Evolutionary conservation across 1,139 yeast species (phyloP), one percentile per base, ranked within the genome.

Genomic region (Meyerozyma smithsonii): DNA sequence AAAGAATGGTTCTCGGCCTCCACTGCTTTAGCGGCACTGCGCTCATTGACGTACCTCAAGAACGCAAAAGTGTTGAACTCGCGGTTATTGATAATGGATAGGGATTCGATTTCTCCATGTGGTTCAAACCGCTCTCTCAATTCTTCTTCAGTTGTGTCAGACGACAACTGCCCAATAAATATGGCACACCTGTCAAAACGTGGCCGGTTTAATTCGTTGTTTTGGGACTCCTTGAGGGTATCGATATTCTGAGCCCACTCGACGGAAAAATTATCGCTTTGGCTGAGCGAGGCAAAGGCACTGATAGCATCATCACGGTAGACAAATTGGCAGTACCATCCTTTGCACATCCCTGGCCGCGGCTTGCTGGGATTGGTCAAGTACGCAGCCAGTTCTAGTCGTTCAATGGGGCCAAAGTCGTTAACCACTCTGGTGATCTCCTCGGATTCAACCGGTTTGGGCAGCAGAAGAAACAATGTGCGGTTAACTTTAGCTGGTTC

Each of bases 401-500:
- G 78, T 51, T 88, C 96, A 45, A 86, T 65, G 51, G 84, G 89
- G 5, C 96, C 96, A 63, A 72, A 87, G 25, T 66, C 58, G 3
- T 61, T 58, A 41, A 84, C 59, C 26, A 64, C 50, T 2, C 56
- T 56, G 38, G 56, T 61, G 32, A 84, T 63, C 5, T 64, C 55
- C 10, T 47, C 46, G 21, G 4, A 8, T 17, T 20, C 20, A 26
- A 26, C 15, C 8, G 30, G 17, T 38, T 39, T 45, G 10, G 60
- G 48, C 5, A 68, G 63, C 14, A 72, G 63, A 35, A 83, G 56
- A 54, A 79, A 84, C 39, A 90, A 66, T 11, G 97, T 89, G 48
- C 97, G 72, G 60, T 90, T 90, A 35, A 89, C 96, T 52, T 85
- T 81, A 1, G 97, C 97, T 12, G 81, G 83, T 59, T 90, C 97